A percentile compares a stretch with the other conserved stretches of the same genome.
phyloP scores from a whole-genome alignment of 345 rosid species.

The Rhodomyrtus tomentosa region DNA sequence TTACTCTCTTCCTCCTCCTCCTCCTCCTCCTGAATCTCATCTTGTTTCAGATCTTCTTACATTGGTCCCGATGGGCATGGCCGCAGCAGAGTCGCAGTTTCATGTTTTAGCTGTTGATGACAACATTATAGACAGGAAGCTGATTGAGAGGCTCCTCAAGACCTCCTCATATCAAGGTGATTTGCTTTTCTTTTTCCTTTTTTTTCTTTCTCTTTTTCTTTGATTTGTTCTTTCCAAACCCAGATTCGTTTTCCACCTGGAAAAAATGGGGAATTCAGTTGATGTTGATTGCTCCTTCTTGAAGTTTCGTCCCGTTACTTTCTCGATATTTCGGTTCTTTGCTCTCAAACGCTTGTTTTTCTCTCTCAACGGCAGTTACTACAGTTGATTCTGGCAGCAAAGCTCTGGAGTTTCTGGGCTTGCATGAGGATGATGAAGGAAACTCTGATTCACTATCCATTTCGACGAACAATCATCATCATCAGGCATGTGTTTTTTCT shows the following conservation, averaged over 20 bases:
- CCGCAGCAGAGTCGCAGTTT: conserved; percentile 48
- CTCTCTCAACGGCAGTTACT: conserved; percentile 33
- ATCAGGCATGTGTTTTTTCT: conserved; percentile 8
- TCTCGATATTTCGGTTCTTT: not conserved
- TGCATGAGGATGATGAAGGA: conserved; percentile 23
- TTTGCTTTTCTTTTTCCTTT: not conserved
- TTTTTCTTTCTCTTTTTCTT: not conserved
- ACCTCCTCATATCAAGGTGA: conserved; percentile 87
- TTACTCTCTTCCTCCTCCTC: not conserved
- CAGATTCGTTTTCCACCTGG: not conserved
- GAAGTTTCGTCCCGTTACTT: not conserved
- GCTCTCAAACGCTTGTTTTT: not conserved
- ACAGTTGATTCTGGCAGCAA: conserved; percentile 70
- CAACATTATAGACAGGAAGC: conserved; percentile 64
- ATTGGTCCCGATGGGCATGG: conserved; percentile 34
- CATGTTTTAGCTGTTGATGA: conserved; percentile 98
- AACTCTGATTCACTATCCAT: conserved; percentile 8
- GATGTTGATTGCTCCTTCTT: not conserved
- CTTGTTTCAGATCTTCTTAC: not conserved
- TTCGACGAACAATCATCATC: conserved; percentile 15
- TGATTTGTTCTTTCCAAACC: not conserved
- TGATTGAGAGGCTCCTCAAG: conserved; percentile 82
- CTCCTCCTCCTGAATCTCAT: not conserved
- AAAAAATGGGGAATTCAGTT: not conserved
- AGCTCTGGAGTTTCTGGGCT: conserved; percentile 61